Evolutionary conservation across 2,329 filamentous ascomycete species (phyloP), one percentile per base, ranked within the genome.

Genomic region (Trichoderma cornu-damae): DNA sequence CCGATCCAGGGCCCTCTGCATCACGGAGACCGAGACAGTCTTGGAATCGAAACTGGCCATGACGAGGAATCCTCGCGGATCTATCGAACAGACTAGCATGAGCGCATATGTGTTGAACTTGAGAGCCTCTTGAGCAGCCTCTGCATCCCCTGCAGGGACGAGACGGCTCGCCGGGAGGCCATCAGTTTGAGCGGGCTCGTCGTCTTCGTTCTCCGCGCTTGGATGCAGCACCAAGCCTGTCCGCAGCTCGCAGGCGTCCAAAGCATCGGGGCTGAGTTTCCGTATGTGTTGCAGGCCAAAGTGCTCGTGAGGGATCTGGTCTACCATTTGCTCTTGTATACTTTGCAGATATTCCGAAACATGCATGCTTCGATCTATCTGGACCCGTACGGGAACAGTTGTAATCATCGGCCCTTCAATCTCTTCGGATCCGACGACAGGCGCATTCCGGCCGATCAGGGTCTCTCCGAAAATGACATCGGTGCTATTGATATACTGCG

Each of bases 11-110:
- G 79, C 79, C 30, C 75, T 73, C 63, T 84, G 72, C 70, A 85
- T 81, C 16, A 78, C 75, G 22, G 72, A 69, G 30, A 71, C 73
- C 16, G 73, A 72, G 16, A 87, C 78, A 0, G 79, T 77, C n/a
- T 79, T 78, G 20, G 82, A 83, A 64, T 88, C 84, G 63, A 86
- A 86, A 63, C 84, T 85, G 0, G 83, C 83, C 72, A 83, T 84
- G 57, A 84, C 73, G 14, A 79, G 68, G 65, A 87, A 81, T 1
- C 79, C 77, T 59, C 76, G 73, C 2, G 77, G 73, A 34, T 82
- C 78, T 5, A 86, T 70, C 3, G 80, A 83, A 67, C 84, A 87
- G 40, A 86, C 84, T 18, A 87, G 70, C 74, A 87, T 86, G 30
- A 88, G 77, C 1, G 83, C 79, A 65, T 86, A 86, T 0, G 77